Percentiles rank a stretch among this genome's conserved stretches.
Conservation (phyloP, 306 rosid genomes). For the Notholithocarpus densiflorus region DNA sequence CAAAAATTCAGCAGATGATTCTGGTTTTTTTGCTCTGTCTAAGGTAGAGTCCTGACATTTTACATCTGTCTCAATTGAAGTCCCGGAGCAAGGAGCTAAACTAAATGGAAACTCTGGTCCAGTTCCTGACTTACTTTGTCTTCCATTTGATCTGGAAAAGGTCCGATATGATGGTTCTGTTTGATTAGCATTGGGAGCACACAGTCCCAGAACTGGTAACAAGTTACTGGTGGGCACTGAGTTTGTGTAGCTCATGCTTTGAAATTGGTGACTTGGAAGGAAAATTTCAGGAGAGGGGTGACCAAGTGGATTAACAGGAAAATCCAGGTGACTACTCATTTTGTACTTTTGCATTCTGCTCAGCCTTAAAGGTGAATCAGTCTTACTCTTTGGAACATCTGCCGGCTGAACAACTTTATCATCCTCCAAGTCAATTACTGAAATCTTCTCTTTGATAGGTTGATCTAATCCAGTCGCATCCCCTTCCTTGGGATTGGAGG, state of each 20-base stretch:
- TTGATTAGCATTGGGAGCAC: conserved; percentile 86
- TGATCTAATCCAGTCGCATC: conserved; percentile 46
- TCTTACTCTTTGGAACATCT: conserved; percentile 47
- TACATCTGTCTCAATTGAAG: conserved; percentile 50
- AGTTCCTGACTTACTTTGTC: conserved; percentile 51
- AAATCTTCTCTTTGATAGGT: conserved; percentile 49
- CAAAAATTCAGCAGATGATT: conserved; percentile 44
- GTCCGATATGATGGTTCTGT: conserved; percentile 57
- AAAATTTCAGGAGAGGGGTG: conserved; percentile 47
- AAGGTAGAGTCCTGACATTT: conserved; percentile 41
- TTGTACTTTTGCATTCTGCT: conserved; percentile 51
- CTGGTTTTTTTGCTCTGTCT: conserved; percentile 46
- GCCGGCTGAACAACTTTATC: conserved; percentile 34
- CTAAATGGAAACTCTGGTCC: conserved; percentile 95
- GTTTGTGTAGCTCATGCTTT: conserved; percentile 35
- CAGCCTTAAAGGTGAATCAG: conserved; percentile 51
- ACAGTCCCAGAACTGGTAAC: conserved; percentile 88
- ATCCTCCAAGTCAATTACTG: conserved; percentile 58
- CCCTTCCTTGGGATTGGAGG: conserved; percentile 42
- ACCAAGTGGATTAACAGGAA: conserved; percentile 48
- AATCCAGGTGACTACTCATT: conserved; percentile 49
- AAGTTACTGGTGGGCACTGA: conserved; percentile 48
- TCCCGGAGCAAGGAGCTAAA: conserved; percentile 65
- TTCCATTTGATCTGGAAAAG: conserved; percentile 60
- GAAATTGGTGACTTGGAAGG: conserved; percentile 58